Conservation (phyloP, 106 monocot genomes). For the Acorus calamus region DNA sequence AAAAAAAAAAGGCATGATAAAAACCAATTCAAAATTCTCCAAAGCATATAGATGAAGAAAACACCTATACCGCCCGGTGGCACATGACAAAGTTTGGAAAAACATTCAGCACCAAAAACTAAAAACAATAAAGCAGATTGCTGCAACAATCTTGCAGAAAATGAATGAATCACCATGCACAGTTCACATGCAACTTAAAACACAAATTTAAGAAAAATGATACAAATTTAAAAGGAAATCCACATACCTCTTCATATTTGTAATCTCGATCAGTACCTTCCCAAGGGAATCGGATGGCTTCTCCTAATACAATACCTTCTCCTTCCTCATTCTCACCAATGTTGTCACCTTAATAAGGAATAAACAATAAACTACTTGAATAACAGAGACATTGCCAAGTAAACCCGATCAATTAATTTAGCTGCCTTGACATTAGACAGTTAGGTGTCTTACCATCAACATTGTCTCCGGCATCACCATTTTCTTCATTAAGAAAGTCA, state of each 20-base stretch:
- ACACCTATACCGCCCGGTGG: too few species aligned
- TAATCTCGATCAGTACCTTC: slow-evolving; percentile 94
- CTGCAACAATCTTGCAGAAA: too few species aligned
- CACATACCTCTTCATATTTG: slow-evolving; percentile 73
- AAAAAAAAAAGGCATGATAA: too few species aligned
- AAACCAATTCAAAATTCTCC: too few species aligned
- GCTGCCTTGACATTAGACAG: not conserved
- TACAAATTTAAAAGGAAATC: not conserved
- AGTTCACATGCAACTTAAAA: too few species aligned
- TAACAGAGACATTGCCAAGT: not conserved
- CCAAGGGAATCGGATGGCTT: slow-evolving; percentile 42
- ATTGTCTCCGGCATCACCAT: slow-evolving; percentile 57
- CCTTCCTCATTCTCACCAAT: slow-evolving; percentile 66
- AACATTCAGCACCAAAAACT: too few species aligned
- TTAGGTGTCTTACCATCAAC: slow-evolving; percentile 30
- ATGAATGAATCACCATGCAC: too few species aligned
- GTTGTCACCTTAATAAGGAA: slow-evolving; percentile 39
- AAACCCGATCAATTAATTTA: not conserved
- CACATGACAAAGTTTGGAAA: too few species aligned
- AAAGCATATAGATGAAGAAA: too few species aligned
- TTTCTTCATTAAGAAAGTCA: slow-evolving; percentile 52
- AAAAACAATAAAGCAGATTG: too few species aligned
- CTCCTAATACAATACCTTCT: slow-evolving; percentile 48
- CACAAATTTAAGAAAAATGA: not conserved
- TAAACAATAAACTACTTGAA: not conserved